Percentiles rank a stretch among this genome's conserved stretches.
phyloP scores from a whole-genome alignment of 495 filamentous ascomycete species.

The Neurospora sp. region DNA sequence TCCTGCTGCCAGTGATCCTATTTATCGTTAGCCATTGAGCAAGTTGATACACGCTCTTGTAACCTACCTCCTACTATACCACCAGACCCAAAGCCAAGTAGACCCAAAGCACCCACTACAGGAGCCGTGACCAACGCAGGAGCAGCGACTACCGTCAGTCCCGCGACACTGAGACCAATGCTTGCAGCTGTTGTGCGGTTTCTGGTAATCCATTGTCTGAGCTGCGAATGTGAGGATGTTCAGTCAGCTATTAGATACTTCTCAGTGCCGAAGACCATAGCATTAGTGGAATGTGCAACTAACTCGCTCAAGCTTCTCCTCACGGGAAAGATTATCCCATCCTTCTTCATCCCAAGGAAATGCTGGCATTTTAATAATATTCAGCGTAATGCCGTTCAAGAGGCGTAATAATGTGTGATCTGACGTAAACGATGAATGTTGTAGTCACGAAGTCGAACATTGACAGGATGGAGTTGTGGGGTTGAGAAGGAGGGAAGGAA shows the following conservation, averaged over 20 bases:
- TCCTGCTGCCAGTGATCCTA: background rate
- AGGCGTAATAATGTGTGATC: too few species aligned
- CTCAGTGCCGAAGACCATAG: background rate
- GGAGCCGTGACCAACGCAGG: constrained; percentile 1
- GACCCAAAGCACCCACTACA: background rate
- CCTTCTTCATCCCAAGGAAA: background rate
- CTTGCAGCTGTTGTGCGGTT: background rate
- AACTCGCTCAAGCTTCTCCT: background rate
- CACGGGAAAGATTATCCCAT: background rate
- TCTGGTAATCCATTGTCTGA: background rate
- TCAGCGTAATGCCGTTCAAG: too few species aligned
- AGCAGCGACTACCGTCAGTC: background rate
- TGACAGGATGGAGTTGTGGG: background rate
- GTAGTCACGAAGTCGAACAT: background rate
- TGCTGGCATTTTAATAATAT: background rate
- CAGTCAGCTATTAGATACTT: too few species aligned
- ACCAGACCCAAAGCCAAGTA: background rate
- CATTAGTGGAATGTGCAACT: background rate
- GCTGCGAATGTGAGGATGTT: background rate
- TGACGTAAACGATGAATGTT: too few species aligned
- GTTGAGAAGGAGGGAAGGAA: background rate
- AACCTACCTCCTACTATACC: constrained; percentile 6
- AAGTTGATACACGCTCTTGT: too few species aligned
- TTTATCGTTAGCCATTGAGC: too few species aligned
- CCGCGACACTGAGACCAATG: background rate